Percentiles rank a stretch among this genome's conserved stretches.
Evolutionary conservation across 179 eudicot genomes (phyloP).

Genomic region (Sideroxylon spinosum): DNA sequence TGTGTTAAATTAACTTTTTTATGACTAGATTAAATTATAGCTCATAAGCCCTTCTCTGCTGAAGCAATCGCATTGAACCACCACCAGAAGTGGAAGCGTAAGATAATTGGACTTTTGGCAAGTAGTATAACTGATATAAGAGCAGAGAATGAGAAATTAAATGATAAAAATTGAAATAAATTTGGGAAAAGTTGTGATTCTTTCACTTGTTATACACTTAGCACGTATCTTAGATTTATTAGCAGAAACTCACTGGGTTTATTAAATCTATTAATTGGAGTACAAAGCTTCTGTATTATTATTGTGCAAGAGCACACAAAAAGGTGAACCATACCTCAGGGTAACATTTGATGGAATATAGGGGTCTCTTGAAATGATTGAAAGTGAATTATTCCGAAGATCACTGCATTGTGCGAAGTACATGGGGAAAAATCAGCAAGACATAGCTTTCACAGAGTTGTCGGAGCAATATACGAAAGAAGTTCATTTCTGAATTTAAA

Average conservation of each 20-base stretch:
- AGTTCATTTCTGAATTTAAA: not conserved
- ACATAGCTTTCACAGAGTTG: not conserved
- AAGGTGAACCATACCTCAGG: conserved; percentile 42
- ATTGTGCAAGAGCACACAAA: not conserved
- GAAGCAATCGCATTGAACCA: no score
- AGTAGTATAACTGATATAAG: not conserved
- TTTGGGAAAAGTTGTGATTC: not conserved
- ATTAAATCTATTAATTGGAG: not conserved
- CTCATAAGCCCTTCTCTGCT: not conserved
- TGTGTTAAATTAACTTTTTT: no score
- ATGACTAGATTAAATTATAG: not conserved
- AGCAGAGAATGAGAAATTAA: not conserved
- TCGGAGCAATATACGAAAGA: not conserved
- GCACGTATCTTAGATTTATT: not conserved
- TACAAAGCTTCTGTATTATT: not conserved
- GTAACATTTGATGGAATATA: conserved; percentile 57
- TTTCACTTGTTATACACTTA: not conserved
- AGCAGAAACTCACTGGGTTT: not conserved
- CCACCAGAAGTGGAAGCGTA: not conserved
- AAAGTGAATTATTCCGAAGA: conserved; percentile 58
- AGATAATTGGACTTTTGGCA: not conserved
- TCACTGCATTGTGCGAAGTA: conserved; percentile 48
- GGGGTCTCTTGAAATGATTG: conserved; percentile 44
- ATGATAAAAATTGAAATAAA: not conserved
- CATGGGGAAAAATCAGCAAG: conserved; percentile 15